Percentiles rank a stretch among this genome's conserved stretches.
Conservation (phyloP, 306 rosid genomes). For the Begonia fuchsioides region DNA sequence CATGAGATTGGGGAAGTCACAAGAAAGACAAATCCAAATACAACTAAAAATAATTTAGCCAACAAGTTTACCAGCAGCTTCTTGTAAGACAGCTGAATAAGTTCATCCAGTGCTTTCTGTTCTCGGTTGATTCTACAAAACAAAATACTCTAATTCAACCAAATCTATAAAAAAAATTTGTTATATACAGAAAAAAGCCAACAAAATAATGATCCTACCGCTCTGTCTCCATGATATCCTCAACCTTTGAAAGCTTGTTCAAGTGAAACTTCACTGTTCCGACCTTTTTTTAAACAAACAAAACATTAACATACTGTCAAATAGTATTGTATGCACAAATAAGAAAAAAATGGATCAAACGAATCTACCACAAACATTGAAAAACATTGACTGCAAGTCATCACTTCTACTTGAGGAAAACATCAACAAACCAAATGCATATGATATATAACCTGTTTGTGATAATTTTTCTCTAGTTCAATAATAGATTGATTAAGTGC, state of each 20-base stretch:
- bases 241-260: constrained; percentile 35
- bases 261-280: constrained; percentile 34
- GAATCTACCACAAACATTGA: too few species aligned
- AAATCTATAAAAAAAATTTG: neutral
- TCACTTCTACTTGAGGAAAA: neutral
- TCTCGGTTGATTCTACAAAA: constrained; percentile 47
- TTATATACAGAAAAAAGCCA: constrained; percentile 1
- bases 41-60: too few species aligned
- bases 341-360: neutral
- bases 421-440: neutral
- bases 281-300: constrained; percentile 20
- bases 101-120: constrained; percentile 68
- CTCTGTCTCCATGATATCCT: constrained; percentile 44
- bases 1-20: too few species aligned
- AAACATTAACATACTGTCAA: too few species aligned
- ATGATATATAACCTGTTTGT: constrained; percentile 44
- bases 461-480: constrained; percentile 42
- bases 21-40: too few species aligned
- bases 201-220: constrained; percentile 28
- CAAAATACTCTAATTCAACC: constrained; percentile 8
- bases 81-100: constrained; percentile 59
- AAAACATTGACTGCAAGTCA: neutral
- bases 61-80: constrained; percentile 58
- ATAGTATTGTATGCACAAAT: neutral
- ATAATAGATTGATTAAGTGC: constrained; percentile 44